A percentile compares a stretch with the other conserved stretches of the same genome.
These are phyloP conservation scores for Cladosporium sp. DNA, from an alignment of 2,329 filamentous ascomycete genomes.

Conservation along the genomic window DNA sequence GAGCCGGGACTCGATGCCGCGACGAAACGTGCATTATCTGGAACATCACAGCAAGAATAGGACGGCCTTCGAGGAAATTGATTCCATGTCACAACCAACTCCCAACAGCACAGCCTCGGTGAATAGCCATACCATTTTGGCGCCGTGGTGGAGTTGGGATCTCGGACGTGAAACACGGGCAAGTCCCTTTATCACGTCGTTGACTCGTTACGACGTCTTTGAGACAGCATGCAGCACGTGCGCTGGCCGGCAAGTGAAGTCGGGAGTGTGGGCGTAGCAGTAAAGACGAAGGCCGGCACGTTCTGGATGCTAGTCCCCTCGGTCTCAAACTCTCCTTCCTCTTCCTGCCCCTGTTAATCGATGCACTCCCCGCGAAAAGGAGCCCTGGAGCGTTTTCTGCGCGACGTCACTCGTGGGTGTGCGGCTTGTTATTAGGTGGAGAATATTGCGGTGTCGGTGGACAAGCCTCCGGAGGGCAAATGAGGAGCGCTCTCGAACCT, in stretches of 20 bases:
- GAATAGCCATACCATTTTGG: neutral
- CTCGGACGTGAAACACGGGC: neutral
- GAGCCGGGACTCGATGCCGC: neutral
- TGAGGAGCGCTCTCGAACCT: neutral
- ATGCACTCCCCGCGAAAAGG: conserved; percentile 4
- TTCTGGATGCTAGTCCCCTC: neutral
- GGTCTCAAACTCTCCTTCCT: neutral
- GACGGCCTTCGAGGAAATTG: neutral
- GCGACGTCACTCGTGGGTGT: neutral
- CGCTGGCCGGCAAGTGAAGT: neutral
- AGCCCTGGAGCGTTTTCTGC: neutral
- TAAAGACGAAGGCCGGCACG: neutral
- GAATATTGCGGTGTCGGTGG: neutral
- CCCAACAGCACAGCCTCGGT: neutral
- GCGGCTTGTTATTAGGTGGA: neutral
- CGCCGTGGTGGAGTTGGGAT: neutral
- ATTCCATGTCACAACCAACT: too few species aligned
- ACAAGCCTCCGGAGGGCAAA: neutral
- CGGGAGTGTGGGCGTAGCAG: neutral
- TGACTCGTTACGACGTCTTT: neutral
- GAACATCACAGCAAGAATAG: neutral
- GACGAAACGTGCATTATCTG: neutral
- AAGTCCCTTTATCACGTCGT: neutral
- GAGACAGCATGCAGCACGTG: conserved; percentile 10
- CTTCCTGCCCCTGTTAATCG: neutral